phyloP scores from a whole-genome alignment of 495 filamentous ascomycete species.

The Penicillium coffeae region DNA sequence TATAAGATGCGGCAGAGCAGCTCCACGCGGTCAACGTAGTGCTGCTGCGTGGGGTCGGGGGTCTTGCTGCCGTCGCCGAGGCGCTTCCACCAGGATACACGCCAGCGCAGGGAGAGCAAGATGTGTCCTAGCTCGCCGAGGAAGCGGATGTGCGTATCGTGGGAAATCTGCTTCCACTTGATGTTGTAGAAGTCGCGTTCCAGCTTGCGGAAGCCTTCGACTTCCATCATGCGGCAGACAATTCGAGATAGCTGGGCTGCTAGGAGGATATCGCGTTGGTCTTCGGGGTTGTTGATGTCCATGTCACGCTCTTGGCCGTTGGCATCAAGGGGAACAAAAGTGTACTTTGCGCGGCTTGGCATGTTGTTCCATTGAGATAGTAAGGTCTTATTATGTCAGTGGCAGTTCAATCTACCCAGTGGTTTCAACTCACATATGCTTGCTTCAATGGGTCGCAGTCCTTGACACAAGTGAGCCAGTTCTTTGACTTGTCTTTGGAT shows the following conservation, averaged over 20 bases:
- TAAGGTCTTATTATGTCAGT: slow-evolving; percentile 25
- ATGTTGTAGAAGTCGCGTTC: slow-evolving; percentile 51
- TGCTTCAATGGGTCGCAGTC: slow-evolving; percentile 45
- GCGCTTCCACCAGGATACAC: slow-evolving; percentile 47
- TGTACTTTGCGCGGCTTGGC: slow-evolving; percentile 48
- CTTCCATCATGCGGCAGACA: slow-evolving; percentile 47
- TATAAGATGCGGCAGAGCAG: slow-evolving; percentile 48
- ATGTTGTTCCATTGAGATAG: slow-evolving; percentile 51
- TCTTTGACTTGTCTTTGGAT: slow-evolving; percentile 47
- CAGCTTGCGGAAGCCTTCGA: slow-evolving; percentile 48
- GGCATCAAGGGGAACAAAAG: slow-evolving; percentile 34
- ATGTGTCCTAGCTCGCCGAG: slow-evolving; percentile 43
- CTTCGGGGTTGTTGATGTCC: slow-evolving; percentile 38
- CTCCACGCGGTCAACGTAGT: slow-evolving; percentile 46
- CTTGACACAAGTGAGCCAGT: slow-evolving; percentile 45
- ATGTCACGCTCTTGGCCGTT: slow-evolving; percentile 35
- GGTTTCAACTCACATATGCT: slow-evolving; percentile 33
- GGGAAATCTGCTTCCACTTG: slow-evolving; percentile 48
- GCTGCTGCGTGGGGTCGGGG: slow-evolving; percentile 41
- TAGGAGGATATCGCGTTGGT: slow-evolving; percentile 42
- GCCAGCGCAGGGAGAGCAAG: slow-evolving; percentile 47
- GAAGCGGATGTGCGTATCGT: slow-evolving; percentile 43
- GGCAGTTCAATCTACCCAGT: neutral
- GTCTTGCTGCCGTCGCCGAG: slow-evolving; percentile 43
- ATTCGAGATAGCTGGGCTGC: slow-evolving; percentile 48